phyloP scores from a whole-genome alignment of 2,329 filamentous ascomycete species.

The Coniella lustricola region DNA sequence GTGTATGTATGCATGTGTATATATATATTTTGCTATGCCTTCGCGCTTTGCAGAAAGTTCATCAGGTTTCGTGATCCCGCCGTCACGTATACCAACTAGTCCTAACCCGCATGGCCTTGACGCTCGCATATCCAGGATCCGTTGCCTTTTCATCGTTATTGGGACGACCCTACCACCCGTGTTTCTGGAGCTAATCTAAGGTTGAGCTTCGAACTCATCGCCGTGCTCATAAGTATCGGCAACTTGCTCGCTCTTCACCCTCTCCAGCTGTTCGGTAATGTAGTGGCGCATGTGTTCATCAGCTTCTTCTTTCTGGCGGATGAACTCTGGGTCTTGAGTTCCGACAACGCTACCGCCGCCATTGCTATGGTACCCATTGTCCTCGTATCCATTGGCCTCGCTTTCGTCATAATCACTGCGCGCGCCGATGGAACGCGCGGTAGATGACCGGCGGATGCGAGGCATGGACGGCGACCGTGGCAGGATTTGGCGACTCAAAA shows the following conservation, averaged over 20 bases:
- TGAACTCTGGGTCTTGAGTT: constrained; percentile 45
- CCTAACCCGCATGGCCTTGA: too few species aligned
- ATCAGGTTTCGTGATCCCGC: too few species aligned
- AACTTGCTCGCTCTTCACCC: constrained; percentile 54
- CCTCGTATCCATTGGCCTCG: constrained; percentile 36
- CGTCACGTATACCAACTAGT: too few species aligned
- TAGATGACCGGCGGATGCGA: constrained; percentile 69
- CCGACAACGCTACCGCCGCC: constrained; percentile 38
- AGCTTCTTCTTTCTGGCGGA: constrained; percentile 44
- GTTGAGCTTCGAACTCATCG: constrained; percentile 42
- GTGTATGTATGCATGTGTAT: too few species aligned
- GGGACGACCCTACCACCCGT: too few species aligned
- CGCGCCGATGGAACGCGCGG: constrained; percentile 73
- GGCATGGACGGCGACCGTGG: constrained; percentile 35
- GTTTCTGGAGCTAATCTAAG: not conserved
- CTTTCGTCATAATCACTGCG: constrained; percentile 68
- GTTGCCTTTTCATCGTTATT: too few species aligned
- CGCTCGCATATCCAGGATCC: too few species aligned
- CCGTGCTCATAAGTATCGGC: constrained; percentile 31
- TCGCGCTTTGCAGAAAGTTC: too few species aligned
- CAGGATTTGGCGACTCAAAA: constrained; percentile 55
- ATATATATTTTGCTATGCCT: too few species aligned
- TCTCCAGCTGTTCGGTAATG: constrained; percentile 71
- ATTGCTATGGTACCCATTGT: constrained; percentile 30
- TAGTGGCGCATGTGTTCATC: constrained; percentile 73